Percentiles rank a stretch among this genome's conserved stretches.
Conservation (phyloP, 164 flowering plant species). For the Vitis vinifera region ASM3070453v1 NC_081808.1:6826001-6826500, state of each 20-base stretch:
- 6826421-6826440: no score
- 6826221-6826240: constrained; percentile 47
- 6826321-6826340: constrained; percentile 58
- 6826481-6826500: no score
- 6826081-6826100: constrained; percentile 35
- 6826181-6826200: constrained; percentile 51
- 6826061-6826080: not conserved
- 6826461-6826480: no score
- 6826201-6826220: constrained; percentile 45
- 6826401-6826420: no score
- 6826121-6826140: constrained; percentile 58
- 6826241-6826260: constrained; percentile 34
- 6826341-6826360: constrained; percentile 30
- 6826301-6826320: constrained; percentile 64
- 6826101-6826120: constrained; percentile 57
- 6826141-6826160: constrained; percentile 69
- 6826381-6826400: no score
- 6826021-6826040: not conserved
- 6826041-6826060: not conserved
- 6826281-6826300: constrained; percentile 50
- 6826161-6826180: constrained; percentile 68
- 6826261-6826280: constrained; percentile 39
- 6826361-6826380: not conserved
- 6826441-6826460: no score
- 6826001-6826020: not conserved